Base-by-base conservation (phyloP, 352 stramenopile genomes). In the Globisporangium viniferum region DNA sequence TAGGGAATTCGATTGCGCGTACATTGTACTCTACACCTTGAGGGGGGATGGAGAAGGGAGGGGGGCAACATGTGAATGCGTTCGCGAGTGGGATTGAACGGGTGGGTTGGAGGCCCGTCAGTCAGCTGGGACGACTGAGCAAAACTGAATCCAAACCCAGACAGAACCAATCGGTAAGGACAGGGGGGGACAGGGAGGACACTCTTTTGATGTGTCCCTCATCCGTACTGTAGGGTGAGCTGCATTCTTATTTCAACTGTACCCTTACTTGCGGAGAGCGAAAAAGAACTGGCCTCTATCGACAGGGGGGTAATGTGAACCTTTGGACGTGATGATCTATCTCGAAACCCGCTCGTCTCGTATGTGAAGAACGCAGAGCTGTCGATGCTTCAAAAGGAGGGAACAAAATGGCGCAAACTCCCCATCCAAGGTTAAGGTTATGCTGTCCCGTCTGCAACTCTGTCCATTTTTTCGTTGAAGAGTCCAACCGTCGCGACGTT, bases 401-500 rank as follows among this genome's bases (percentile, higher is more conserved):
- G 15, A 48, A 49, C 15, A 49, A 46, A 49, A n/a, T n/a, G 5
- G 41, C 41, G 41, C 41, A 49, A 49, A 49, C 41, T 49, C 24
- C 24, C 24, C 24, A 24, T 24, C 24, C 24, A 24, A 24, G 24
- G 24, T 24, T 24, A 24, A 24, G 20, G 6, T 27, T 24, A 14
- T 10, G 18, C 6, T 54, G 51, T 41, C 35, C 7, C 51, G 14
- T 64, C 29, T 31, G 14, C 24, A 9, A n/a, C 12, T 3, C 36
- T 66, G 60, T 66, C 60, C 60, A 66, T 44, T 58, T 66, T 65
- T 66, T 24, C 2, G 27, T 5, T 39, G 15, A 24, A 24, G 46
- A 58, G 60, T 66, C 60, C 46, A 66, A 66, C 60, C 20, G 24
- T 22, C 27, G 60, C 59, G 60, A 66, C 60, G 60, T 66, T 54